Conservation (phyloP, 768 basidiomycete species). For the Chalciporus sphaerocephalus region DNA sequence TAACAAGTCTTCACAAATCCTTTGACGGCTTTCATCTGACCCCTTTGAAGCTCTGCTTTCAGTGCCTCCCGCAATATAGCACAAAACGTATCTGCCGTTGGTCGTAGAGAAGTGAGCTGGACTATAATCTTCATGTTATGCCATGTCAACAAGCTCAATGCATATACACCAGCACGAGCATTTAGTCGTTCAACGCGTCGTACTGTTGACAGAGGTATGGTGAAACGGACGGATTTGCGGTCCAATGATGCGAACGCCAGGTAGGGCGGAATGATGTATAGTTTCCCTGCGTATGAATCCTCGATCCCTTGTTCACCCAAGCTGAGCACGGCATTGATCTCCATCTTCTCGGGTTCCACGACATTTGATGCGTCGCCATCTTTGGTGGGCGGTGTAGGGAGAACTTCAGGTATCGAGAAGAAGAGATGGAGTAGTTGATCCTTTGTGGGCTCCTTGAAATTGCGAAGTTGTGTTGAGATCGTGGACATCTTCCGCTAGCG, state of each 20-base stretch:
- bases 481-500: constrained; percentile 47
- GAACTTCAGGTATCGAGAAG: constrained; percentile 71
- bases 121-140: constrained; percentile 91
- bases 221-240: constrained; percentile 86
- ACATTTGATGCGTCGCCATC: constrained; percentile 24
- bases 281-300: constrained; percentile 91
- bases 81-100: constrained; percentile 92
- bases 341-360: constrained; percentile 62
- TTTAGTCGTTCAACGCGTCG: constrained; percentile 92
- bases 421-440: constrained; percentile 81
- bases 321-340: constrained; percentile 85
- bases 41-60: constrained; percentile 82
- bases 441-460: constrained; percentile 89
- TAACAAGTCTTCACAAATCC: constrained; percentile 89
- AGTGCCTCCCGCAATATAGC: constrained; percentile 82
- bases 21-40: constrained; percentile 92
- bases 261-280: constrained; percentile 85
- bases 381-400: constrained; percentile 13
- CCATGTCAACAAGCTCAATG: constrained; percentile 91
- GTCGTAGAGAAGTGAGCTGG: constrained; percentile 88
- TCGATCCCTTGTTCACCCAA: constrained; percentile 75
- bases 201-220: constrained; percentile 87
- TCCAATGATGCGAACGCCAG: constrained; percentile 88
- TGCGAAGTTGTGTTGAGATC: constrained; percentile 82
- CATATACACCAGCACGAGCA: constrained; percentile 90